Evolutionary conservation across 495 filamentous ascomycete species (phyloP), one percentile per base, ranked within the genome.

Genomic region (Penicillium verhagenii): DNA sequence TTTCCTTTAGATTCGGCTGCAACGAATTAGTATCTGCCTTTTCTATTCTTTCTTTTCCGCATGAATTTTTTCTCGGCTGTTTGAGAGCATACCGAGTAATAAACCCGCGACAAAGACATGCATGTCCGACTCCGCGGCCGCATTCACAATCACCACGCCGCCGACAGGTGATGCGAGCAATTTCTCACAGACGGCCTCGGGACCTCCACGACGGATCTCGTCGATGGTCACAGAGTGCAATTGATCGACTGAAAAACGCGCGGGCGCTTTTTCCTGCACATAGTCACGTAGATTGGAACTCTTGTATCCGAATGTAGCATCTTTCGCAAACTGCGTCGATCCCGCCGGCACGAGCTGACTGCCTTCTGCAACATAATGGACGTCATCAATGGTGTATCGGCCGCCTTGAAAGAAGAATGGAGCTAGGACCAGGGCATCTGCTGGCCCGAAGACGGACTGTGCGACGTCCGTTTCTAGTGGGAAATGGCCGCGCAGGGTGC

Each of bases 391-490:
- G 1, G 79, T 82, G 29, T 70, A 76, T 7, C 79, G 54, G 0
- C 79, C 78, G 11, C 79, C 79, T 56, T 82, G 79, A 50, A 72
- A 75, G 57, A 82, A 82, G 59, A 82, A 82, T 3, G 79, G 79
- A 0, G 77, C 77, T 0, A 82, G 66, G 7, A 81, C 65, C 61
- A 75, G 72, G 1, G 67, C 77, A 59, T 79, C 73, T 0, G 66
- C 58, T 7, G 68, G 48, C 6, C 77, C 78, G 10, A 81, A 72
- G 19, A 76, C 73, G 2, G 68, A 67, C 52, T 78, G 68, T 35
- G 74, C 77, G 8, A 76, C 70, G 49, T 82, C 79, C 0, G 72
- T 68, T 40, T 82, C 79, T 4, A 77, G 58, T 4, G 79, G 79
- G 52, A 81, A 80, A 52, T 82, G 79, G 8, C 79, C 79, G 4